phyloP scores from a whole-genome alignment of 192 early-diverging fungal genomes.

The Entrophospora sp. region DNA sequence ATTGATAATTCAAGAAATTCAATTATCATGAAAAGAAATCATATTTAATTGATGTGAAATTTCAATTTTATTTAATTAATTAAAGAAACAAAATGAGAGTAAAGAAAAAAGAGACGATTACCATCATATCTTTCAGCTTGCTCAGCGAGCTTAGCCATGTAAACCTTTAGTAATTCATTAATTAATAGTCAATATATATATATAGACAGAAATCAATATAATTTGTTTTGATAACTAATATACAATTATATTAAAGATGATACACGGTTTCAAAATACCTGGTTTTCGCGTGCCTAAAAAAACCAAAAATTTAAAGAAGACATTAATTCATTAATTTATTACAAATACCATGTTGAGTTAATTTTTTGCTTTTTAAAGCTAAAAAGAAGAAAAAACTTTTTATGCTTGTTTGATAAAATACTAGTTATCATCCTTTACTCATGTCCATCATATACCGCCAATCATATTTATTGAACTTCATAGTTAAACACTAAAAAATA shows the following conservation, averaged over 20 bases:
- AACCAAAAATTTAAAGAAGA: neutral
- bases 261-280: slow-evolving; percentile 23
- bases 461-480: neutral
- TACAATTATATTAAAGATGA: neutral
- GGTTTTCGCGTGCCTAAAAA: slow-evolving; percentile 27
- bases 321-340: neutral
- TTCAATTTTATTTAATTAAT: neutral
- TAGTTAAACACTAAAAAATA: neutral
- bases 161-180: slow-evolving; percentile 55
- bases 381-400: neutral
- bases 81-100: neutral
- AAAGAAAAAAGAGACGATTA: slow-evolving; percentile 26
- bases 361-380: no score
- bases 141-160: slow-evolving; percentile 98
- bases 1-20: neutral
- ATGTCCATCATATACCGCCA: neutral
- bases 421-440: no score
- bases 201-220: no score
- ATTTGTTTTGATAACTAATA: slow-evolving; percentile 1
- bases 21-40: no score
- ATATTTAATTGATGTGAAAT: no score
- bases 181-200: no score
- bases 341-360: neutral
- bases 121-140: slow-evolving; percentile 94
- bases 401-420: neutral